Evolutionary conservation across 768 basidiomycete genomes (phyloP).

Genomic region (Ephemerocybe angulata): DNA sequence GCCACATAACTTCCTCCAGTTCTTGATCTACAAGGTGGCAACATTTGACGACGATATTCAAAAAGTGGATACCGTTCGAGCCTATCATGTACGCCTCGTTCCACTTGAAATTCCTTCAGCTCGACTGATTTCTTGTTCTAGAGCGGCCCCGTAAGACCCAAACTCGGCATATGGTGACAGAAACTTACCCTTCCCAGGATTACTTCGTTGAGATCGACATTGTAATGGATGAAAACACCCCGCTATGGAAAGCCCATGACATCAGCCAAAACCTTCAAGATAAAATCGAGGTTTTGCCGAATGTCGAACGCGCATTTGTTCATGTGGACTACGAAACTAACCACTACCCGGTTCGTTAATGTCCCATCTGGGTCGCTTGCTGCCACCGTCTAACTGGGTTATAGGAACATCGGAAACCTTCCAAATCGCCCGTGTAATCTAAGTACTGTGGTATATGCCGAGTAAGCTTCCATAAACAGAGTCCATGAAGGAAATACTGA

Average conservation of each 20-base stretch:
- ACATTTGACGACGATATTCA: slow-evolving; percentile 87
- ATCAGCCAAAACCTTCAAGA: slow-evolving; percentile 81
- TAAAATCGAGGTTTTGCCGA: slow-evolving; percentile 83
- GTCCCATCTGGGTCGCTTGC: neutral
- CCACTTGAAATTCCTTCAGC: slow-evolving; percentile 7
- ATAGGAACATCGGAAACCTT: slow-evolving; percentile 49
- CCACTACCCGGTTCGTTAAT: slow-evolving; percentile 50
- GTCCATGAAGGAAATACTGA: too few species aligned
- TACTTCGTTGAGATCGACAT: slow-evolving; percentile 96
- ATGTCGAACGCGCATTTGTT: slow-evolving; percentile 91
- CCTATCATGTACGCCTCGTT: slow-evolving; percentile 69
- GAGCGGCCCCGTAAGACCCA: slow-evolving; percentile 62
- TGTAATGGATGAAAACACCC: slow-evolving; percentile 86
- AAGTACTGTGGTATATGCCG: neutral
- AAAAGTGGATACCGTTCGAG: slow-evolving; percentile 86
- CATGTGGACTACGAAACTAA: slow-evolving; percentile 93
- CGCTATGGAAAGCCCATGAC: slow-evolving; percentile 87
- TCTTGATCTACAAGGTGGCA: slow-evolving; percentile 88
- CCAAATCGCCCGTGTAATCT: slow-evolving; percentile 18
- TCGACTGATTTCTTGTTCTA: slow-evolving; percentile 21
- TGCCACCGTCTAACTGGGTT: neutral
- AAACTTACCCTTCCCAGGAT: slow-evolving; percentile 54
- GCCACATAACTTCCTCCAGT: slow-evolving; percentile 83
- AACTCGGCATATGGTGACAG: too few species aligned
- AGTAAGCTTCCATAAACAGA: too few species aligned